Base-by-base conservation (phyloP, 805 yeast species). In the Pichia californica region DNA sequence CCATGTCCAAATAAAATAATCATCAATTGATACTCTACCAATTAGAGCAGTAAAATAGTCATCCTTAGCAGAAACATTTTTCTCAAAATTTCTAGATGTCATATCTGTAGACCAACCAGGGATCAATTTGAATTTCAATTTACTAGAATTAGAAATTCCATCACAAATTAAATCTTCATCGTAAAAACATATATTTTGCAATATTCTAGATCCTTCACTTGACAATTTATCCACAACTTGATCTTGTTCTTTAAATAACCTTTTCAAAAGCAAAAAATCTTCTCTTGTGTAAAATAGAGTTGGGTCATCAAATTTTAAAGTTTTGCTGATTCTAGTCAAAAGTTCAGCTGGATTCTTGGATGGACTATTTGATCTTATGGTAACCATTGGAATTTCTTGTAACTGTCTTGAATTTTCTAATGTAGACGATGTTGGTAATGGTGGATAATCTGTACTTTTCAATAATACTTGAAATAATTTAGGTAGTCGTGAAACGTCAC, bases 1-100 rank as follows among this genome's bases (percentile, higher is more conserved):
- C 96, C 96, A 88, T 0, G 95, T 76, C 96, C 96, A 88, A 25
- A 87, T 85, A 56, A 81, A 88, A 60, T 83, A 88, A 60, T 88
- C 96, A 60, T 86, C 95, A 16, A 88, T 77, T 6, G 85, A 73
- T 1, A 84, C 81, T 46, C 84, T 73, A 8, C 76, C 66, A 9
- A 85, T 70, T n/a, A 58, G 55, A 2, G 73, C 74, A 7, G 73
- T 65, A 35, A 71, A 64, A 38, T 60, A 67, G 44, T 59, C 64
- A 6, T 53, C 52, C 1, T 53, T 7, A 51, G 21, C 43, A 45
- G 45, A 61, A 21, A 4, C 4, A 36, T n/a, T 2, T 30, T 11
- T 8, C 40, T 37, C 16, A 2, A 36, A n/a, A 1, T 30, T 11
- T 8, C 42, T 37, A 15, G 49, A 40, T 2, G 58, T 52, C 64